phyloP scores from a whole-genome alignment of 805 yeast genomes.

The Pichia nakasei region DNA sequence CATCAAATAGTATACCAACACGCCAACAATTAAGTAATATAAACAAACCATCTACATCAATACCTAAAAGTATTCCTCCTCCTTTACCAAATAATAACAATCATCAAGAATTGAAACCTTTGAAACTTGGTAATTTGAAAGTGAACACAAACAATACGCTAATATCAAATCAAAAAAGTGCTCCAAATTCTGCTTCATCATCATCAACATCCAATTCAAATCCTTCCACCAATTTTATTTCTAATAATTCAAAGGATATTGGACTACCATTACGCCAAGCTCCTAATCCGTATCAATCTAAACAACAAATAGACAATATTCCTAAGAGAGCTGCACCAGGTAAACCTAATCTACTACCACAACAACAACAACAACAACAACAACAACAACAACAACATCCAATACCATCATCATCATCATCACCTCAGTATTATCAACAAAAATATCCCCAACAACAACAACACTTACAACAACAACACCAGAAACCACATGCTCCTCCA shows the following conservation, averaged over 20 bases:
- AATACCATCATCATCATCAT: conserved; percentile 11
- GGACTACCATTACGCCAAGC: conserved; percentile 8
- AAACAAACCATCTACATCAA: conserved; percentile 3
- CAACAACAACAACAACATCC: conserved; percentile 1
- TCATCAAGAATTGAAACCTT: not conserved
- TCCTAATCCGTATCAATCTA: conserved; percentile 14
- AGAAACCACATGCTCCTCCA: conserved; percentile 11
- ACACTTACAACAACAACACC: conserved; percentile 16
- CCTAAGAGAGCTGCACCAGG: conserved; percentile 7
- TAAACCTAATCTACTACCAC: not conserved
- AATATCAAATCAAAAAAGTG: not conserved
- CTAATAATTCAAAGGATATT: not conserved
- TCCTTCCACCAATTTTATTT: not conserved
- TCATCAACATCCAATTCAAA: not conserved
- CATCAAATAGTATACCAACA: too few species aligned
- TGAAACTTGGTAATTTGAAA: conserved; percentile 1
- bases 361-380: conserved; percentile 9
- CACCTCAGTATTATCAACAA: conserved; percentile 11
- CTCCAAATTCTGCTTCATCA: conserved; percentile 8
- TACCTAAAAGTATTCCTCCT: conserved; percentile 1
- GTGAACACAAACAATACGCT: not conserved
- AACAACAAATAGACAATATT: not conserved
- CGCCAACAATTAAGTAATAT: too few species aligned
- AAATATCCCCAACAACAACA: conserved; percentile 12
- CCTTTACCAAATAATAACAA: not conserved